A percentile compares a stretch with the other conserved stretches of the same genome.
These are phyloP conservation scores for Chalciporus piperatus DNA, from an alignment of 768 basidiomycete species.

Conservation along the genomic window DNA sequence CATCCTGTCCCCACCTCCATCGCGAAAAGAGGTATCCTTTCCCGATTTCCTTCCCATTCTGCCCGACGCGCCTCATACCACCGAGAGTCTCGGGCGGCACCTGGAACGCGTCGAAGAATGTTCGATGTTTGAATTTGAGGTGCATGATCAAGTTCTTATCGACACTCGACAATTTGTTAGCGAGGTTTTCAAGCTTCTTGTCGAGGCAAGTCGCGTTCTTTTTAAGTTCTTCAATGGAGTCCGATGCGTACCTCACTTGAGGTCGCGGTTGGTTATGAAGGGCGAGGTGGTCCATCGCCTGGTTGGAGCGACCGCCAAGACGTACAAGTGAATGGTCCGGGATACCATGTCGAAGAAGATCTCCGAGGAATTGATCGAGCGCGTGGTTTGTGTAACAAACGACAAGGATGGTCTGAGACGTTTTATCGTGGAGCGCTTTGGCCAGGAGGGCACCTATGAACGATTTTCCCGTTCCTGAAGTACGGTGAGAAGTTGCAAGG, in stretches of 20 bases:
- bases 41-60: constrained; percentile 36
- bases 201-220: constrained; percentile 35
- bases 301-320: constrained; percentile 52
- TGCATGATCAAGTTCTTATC: constrained; percentile 35
- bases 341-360: constrained; percentile 57
- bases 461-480: constrained; percentile 66
- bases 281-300: constrained; percentile 41
- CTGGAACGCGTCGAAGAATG: constrained; percentile 43
- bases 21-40: constrained; percentile 42
- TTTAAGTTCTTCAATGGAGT: constrained; percentile 16
- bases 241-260: neutral
- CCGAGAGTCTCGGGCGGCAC: constrained; percentile 35
- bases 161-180: constrained; percentile 14
- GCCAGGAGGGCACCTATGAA: constrained; percentile 66
- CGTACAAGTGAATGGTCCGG: constrained; percentile 50
- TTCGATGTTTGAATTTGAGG: constrained; percentile 44
- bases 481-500: constrained; percentile 15
- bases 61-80: constrained; percentile 46
- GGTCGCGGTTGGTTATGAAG: constrained; percentile 28
- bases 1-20: constrained; percentile 44
- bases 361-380: constrained; percentile 63
- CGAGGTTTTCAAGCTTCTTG: constrained; percentile 16
- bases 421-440: constrained; percentile 51
- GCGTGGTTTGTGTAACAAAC: constrained; percentile 76
- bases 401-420: constrained; percentile 52